Evolutionary conservation across 2,329 filamentous ascomycete species (phyloP).

Genomic region (Teratosphaeria destructans): DNA sequence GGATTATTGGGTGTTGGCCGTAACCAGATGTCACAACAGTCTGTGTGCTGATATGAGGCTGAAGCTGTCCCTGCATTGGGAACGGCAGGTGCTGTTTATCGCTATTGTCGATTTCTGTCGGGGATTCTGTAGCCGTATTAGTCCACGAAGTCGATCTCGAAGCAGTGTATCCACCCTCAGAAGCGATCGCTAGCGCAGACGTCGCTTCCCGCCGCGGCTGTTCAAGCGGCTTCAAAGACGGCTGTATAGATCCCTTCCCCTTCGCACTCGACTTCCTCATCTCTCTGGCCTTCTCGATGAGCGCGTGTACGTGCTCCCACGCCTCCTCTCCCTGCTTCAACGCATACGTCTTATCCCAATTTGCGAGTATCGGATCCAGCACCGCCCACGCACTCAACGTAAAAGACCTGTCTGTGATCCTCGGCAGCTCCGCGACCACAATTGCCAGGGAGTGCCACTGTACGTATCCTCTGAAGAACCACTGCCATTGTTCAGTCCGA

Average conservation of each 20-base stretch:
- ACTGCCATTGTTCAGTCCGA: conserved; percentile 10
- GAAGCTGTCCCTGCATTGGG: no score
- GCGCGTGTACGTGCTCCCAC: conserved; percentile 19
- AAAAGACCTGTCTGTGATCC: conserved; percentile 14
- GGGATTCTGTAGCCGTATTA: not conserved
- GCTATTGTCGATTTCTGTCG: not conserved
- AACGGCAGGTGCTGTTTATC: no score
- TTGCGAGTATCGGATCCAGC: conserved; percentile 14
- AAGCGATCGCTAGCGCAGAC: not conserved
- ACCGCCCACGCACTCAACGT: conserved; percentile 16
- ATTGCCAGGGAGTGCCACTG: conserved; percentile 22
- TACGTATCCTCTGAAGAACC: conserved; percentile 19
- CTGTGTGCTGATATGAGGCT: not conserved
- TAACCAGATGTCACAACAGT: no score
- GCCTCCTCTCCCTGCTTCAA: conserved; percentile 15
- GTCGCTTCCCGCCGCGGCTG: not conserved
- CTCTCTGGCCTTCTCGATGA: conserved; percentile 15
- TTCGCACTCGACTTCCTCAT: conserved; percentile 2
- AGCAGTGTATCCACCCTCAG: not conserved
- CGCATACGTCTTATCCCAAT: conserved; percentile 18
- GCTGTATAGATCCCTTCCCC: not conserved
- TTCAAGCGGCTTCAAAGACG: not conserved
- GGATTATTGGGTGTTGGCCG: not conserved
- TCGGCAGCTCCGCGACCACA: conserved; percentile 18
- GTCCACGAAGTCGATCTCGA: not conserved